Evolutionary conservation across 371 early-diverging fungal genomes (phyloP), one percentile per base, ranked within the genome.

Genomic region (Mortierella sp.): DNA sequence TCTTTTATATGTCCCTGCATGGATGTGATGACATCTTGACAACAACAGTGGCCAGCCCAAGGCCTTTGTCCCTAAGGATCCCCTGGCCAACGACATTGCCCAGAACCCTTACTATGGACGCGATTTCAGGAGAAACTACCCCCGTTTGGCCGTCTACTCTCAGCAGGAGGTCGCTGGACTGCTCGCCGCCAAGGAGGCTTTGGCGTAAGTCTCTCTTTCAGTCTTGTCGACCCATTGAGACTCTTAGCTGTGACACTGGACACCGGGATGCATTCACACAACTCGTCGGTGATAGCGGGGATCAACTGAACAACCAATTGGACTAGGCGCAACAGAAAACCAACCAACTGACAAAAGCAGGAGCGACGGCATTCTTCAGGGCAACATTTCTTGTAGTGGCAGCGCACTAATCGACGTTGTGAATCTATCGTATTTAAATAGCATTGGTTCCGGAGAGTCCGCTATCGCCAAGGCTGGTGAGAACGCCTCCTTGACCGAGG

Each of bases 91-190:
- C 78, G 93, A 92, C 75, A 84, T 97, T 34, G 91, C 92, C 78
- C 90, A 94, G 88, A 97, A 97, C 93, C 93, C 94, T 79, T 98
- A 98, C 91, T 97, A 90, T 90, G 93, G 94, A 80, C 95, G 98
- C 76, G 98, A 98, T 87, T 91, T 92, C 76, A 93, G 98, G 78
- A 93, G 98, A 87, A 94, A 95, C 89, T 98, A 95, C 87, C 98
- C 98, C 76, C 94, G 95, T 75, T 89, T 95, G n/a, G 94, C 95
- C 53, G 92, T 95, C 19, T 97, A 95, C 81, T 94, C 94, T 26
- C 96, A 96, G 89, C 82, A 91, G 61, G 94, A 95, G 80, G 92
- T 96, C 70, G 96, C 94, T 82, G 90, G 89, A 73, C 83, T 93
- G 74, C 81, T 94, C 50, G 91, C 90, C 80, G 89, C 91, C 70